phyloP scores from a whole-genome alignment of 805 yeast species.

The Ogataea zsoltii region DNA sequence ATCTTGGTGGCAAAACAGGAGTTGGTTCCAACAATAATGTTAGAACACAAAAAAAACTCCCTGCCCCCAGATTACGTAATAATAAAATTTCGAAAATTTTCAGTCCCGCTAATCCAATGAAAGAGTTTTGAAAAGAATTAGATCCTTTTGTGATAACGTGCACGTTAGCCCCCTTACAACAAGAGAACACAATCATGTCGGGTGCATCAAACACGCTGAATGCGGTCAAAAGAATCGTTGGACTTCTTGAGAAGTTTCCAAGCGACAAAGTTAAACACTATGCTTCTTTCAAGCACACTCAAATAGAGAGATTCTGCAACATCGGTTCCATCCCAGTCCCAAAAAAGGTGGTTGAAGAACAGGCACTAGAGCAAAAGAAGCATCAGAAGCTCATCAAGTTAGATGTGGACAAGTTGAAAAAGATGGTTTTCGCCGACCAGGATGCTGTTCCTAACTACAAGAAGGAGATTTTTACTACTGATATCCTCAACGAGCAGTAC shows the following conservation, averaged over 20 bases:
- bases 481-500: slow-evolving; percentile 52
- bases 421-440: slow-evolving; percentile 37
- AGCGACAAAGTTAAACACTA: slow-evolving; percentile 67
- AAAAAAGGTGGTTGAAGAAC: slow-evolving; percentile 37
- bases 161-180: not conserved
- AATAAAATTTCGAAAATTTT: not conserved
- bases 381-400: slow-evolving; percentile 37
- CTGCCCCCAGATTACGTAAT: not conserved
- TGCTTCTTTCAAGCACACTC: slow-evolving; percentile 68
- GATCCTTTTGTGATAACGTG: too few species aligned
- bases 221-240: slow-evolving; percentile 54
- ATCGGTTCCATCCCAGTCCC: slow-evolving; percentile 49
- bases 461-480: slow-evolving; percentile 52
- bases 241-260: slow-evolving; percentile 62
- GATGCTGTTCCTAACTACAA: slow-evolving; percentile 42
- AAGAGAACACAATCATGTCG: slow-evolving; percentile 3
- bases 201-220: slow-evolving; percentile 6
- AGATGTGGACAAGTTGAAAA: slow-evolving; percentile 39
- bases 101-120: slow-evolving; percentile 5
- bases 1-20: too few species aligned
- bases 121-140: not conserved
- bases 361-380: slow-evolving; percentile 34
- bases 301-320: slow-evolving; percentile 55
- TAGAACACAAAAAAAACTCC: not conserved
- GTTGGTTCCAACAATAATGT: not conserved